Evolutionary conservation across 768 basidiomycete species (phyloP).

Genomic region (Ephemerocybe angulata): DNA sequence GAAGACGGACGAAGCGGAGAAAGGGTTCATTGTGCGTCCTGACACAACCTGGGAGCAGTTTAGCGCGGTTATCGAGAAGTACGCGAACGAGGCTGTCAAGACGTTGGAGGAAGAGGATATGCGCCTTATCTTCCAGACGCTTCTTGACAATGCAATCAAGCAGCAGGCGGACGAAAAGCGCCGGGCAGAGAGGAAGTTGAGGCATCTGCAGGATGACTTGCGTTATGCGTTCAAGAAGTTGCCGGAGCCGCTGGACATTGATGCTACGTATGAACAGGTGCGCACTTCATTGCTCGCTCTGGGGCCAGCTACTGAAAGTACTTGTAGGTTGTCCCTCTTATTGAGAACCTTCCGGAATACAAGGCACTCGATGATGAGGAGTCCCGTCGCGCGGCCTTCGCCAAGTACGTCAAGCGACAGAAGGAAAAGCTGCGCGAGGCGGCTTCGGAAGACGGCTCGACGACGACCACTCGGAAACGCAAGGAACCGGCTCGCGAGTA

Average conservation of each 20-base stretch:
- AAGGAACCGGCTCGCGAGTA: conserved; percentile 66
- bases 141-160: conserved; percentile 67
- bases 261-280: conserved; percentile 76
- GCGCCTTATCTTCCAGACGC: conserved; percentile 58
- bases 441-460: conserved; percentile 81
- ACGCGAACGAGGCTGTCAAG: conserved; percentile 49
- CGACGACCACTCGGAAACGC: conserved; percentile 66
- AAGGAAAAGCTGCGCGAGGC: conserved; percentile 81
- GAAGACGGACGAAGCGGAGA: conserved; percentile 23
- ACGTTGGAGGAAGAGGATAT: conserved; percentile 51
- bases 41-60: conserved; percentile 70
- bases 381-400: conserved; percentile 72
- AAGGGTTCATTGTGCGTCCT: conserved; percentile 40
- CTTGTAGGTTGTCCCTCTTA: conserved; percentile 63
- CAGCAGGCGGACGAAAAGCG: conserved; percentile 83
- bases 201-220: conserved; percentile 91
- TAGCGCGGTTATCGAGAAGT: conserved; percentile 48
- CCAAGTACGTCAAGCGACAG: conserved; percentile 86
- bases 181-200: conserved; percentile 77
- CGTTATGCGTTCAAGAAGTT: conserved; percentile 94
- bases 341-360: conserved; percentile 82
- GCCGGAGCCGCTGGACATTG: conserved; percentile 74
- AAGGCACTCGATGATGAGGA: conserved; percentile 89
- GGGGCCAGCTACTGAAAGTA: not conserved
- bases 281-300: conserved; percentile 19